Evolutionary conservation across 495 filamentous ascomycete species (phyloP), one percentile per base, ranked within the genome.

Genomic region (Neurospora sp.): DNA sequence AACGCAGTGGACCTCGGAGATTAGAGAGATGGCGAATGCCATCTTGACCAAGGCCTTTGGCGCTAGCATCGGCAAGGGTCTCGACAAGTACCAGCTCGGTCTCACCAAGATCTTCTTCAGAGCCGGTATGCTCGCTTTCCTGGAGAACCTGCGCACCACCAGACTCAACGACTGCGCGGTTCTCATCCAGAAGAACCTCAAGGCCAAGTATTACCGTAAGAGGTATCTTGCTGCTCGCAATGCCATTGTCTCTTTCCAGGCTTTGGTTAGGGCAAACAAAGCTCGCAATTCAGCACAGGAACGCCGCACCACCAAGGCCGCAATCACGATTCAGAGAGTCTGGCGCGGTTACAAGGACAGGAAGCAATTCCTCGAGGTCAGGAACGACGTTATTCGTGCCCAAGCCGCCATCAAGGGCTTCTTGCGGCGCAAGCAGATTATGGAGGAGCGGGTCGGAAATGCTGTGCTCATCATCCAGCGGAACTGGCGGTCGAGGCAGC

Each of bases 91-190:
- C 79, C 96, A 99, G 79, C 84, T 98, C 68, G 96, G 96, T 77
- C 84, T 98, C 77, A 98, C 94, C 39, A 99, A 99, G 85, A 97
- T 98, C 74, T 99, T 99, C 83, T 99, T 99, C 89, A 89, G 96
- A 61, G 96, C 96, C 38, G 96, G 96, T 77, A 99, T 99, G 96
- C 90, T 99, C 75, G 96, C 96, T 12, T 97, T 96, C 82, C 85
- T 99, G 17, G 96, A 99, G 81, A 98, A 97, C 75, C 86, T 98
- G 69, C 90, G 96, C 22, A 97, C 96, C 20, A 91, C 86, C 71
- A 88, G 94, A 45, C 84, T 99, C 79, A 98, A 96, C 79, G 93
- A 95, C 75, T 97, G 94, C 77, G 96, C 96, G 7, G 91, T 97
- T 73, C 92, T 99, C 90, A 99, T 99, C 75, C 96, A 99, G 80